phyloP scores from a whole-genome alignment of 441 rosid species.

The Croton laevigatus region DNA sequence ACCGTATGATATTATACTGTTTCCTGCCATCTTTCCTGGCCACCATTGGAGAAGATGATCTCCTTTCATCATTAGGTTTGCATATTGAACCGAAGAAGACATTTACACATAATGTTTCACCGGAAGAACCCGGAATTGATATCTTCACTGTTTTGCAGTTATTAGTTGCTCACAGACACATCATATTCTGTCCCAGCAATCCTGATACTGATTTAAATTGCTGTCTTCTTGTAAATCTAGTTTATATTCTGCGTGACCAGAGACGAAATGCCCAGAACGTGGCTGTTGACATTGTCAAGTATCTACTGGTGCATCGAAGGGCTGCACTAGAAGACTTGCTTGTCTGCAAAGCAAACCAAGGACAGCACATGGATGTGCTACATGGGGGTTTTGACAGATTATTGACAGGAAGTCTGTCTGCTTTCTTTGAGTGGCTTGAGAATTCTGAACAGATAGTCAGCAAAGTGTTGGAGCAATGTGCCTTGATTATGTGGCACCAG shows the following conservation, averaged over 20 bases:
- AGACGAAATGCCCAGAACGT: constrained; percentile 79
- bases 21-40: constrained; percentile 93
- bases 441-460: constrained; percentile 73
- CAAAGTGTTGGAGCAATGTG: constrained; percentile 96
- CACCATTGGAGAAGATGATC: constrained; percentile 84
- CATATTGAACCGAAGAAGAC: constrained; percentile 71
- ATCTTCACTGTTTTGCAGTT: constrained; percentile 85
- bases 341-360: constrained; percentile 88
- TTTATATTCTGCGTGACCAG: constrained; percentile 79
- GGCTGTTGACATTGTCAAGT: constrained; percentile 87
- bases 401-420: constrained; percentile 74
- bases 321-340: constrained; percentile 91
- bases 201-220: constrained; percentile 93
- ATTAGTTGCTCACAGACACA: constrained; percentile 86
- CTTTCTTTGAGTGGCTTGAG: constrained; percentile 89
- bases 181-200: constrained; percentile 96
- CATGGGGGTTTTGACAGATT: constrained; percentile 97
- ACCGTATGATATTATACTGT: constrained; percentile 89
- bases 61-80: constrained; percentile 77
- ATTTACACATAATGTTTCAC: constrained; percentile 42
- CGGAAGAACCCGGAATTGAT: constrained; percentile 81
- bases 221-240: constrained; percentile 90
- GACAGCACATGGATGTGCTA: constrained; percentile 74
- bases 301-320: constrained; percentile 89
- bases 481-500: constrained; percentile 98